phyloP scores from a whole-genome alignment of 441 rosid species.

The Gossypium lobatum region DNA sequence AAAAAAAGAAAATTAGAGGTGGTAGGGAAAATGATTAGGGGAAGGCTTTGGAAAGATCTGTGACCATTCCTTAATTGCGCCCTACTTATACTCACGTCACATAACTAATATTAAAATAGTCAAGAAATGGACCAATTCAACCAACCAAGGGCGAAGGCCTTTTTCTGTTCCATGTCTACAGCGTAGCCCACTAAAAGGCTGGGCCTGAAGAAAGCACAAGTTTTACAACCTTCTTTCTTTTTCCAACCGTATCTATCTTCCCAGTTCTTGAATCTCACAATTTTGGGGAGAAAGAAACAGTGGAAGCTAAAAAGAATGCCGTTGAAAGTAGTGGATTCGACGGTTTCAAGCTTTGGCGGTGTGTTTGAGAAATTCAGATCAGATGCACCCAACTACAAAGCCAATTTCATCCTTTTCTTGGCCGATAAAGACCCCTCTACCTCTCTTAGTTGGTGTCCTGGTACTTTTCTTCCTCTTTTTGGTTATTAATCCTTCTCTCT shows the following conservation, averaged over 20 bases:
- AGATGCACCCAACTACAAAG: constrained; percentile 46
- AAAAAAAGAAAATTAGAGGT: too few species aligned
- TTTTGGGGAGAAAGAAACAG: background rate
- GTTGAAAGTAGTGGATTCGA: constrained; percentile 44
- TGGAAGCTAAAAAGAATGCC: constrained; percentile 28
- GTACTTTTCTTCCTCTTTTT: constrained; percentile 18
- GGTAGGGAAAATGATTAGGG: too few species aligned
- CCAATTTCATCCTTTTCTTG: constrained; percentile 69
- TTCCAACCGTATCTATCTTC: background rate
- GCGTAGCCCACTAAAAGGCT: too few species aligned
- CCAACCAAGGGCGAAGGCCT: too few species aligned
- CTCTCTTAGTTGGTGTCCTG: constrained; percentile 76
- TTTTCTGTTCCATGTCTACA: too few species aligned
- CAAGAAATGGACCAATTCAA: too few species aligned
- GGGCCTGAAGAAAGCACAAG: background rate
- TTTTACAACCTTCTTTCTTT: too few species aligned
- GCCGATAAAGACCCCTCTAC: constrained; percentile 75
- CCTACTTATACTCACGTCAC: too few species aligned
- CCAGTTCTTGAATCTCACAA: background rate
- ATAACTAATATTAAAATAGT: too few species aligned
- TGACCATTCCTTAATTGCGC: too few species aligned
- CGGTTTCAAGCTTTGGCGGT: constrained; percentile 41
- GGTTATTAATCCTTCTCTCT: background rate
- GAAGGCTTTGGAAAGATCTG: too few species aligned
- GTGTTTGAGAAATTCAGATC: constrained; percentile 48